Evolutionary conservation across 495 filamentous ascomycete species (phyloP), one percentile per base, ranked within the genome.

Genomic region (Penicillium robsamsonii): DNA sequence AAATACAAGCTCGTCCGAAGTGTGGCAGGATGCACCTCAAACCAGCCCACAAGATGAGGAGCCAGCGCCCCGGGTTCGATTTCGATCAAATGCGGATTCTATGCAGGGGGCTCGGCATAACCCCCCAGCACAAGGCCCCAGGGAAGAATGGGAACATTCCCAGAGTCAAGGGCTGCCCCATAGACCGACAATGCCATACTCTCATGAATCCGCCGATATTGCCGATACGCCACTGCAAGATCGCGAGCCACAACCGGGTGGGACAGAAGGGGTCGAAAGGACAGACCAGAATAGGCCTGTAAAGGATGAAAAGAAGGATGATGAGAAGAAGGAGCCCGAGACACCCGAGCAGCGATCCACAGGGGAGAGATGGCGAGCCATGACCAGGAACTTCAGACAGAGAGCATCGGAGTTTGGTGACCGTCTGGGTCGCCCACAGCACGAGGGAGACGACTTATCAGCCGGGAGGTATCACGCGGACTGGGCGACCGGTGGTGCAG

Each of bases 401-500:
- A 63, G 49, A 49, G 55, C 62, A 0, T 24, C 35, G 0, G 5
- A 24, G 1, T 20, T 67, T 0, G 51, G 54, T 10, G 60, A 60
- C 12, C 53, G 43, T 2, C 29, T 71, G 10, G 68, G 68, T n/a
- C 64, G 68, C 6, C 53, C 58, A 15, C 44, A 53, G 12, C 13
- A 33, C 11, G 66, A 56, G 11, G 68, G 66, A 10, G 68, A 71
- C 29, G 64, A 69, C 49, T 41, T 71, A 7, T 49, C 58, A 15
- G 33, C 64, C 17, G 66, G 61, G 38, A 53, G 56, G 17, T 68
- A 71, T 47, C 60, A 65, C 12, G 38, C 57, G 1, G 68, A 69
- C 27, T 72, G 62, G 68, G 68, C 62, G 9, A 58, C 63, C 1
- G 71, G 68, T 1, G 58, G 64, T 40, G 61, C 61, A 47, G 53